Percentiles rank a stretch among this genome's conserved stretches.
Conservation (phyloP, 2,329 filamentous ascomycete genomes). For the Pyricularia grisea region DNA sequence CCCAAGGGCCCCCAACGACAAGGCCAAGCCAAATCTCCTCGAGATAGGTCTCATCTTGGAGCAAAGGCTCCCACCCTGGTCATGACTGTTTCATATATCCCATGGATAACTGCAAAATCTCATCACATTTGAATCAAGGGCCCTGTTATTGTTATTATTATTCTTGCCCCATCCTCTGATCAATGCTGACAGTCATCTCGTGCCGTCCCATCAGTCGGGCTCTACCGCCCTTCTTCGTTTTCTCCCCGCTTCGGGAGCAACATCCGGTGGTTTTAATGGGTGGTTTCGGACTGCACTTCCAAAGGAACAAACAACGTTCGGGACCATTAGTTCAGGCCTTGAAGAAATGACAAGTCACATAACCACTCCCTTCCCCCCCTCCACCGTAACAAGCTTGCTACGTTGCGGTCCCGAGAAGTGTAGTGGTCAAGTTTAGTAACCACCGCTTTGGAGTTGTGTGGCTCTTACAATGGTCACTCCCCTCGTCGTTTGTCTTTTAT, state of each 20-base stretch:
- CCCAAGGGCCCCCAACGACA: background rate
- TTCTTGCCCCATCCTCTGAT: too few relatives aligned
- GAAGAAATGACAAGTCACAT: too few relatives aligned
- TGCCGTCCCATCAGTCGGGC: too few relatives aligned
- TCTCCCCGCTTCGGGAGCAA: too few relatives aligned
- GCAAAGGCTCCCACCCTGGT: background rate
- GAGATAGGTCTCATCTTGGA: background rate
- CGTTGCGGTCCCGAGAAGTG: background rate
- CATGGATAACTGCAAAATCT: background rate
- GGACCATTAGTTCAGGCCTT: too few relatives aligned
- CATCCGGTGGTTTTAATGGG: too few relatives aligned
- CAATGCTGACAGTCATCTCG: too few relatives aligned
- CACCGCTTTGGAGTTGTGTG: background rate
- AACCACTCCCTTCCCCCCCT: too few relatives aligned
- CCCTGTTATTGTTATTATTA: background rate
- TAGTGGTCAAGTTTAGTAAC: background rate
- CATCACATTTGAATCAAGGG: background rate
- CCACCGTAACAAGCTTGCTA: background rate
- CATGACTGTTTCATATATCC: background rate
- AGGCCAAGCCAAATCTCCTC: background rate
- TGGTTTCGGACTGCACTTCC: too few relatives aligned
- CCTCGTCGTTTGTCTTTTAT: background rate
- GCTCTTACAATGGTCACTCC: background rate
- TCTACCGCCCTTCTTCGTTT: too few relatives aligned
- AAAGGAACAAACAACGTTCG: too few relatives aligned